Percentiles rank a stretch among this genome's conserved stretches.
phyloP scores from a whole-genome alignment of 176 grass and related monocot species.

The Musa itinerans region DNA sequence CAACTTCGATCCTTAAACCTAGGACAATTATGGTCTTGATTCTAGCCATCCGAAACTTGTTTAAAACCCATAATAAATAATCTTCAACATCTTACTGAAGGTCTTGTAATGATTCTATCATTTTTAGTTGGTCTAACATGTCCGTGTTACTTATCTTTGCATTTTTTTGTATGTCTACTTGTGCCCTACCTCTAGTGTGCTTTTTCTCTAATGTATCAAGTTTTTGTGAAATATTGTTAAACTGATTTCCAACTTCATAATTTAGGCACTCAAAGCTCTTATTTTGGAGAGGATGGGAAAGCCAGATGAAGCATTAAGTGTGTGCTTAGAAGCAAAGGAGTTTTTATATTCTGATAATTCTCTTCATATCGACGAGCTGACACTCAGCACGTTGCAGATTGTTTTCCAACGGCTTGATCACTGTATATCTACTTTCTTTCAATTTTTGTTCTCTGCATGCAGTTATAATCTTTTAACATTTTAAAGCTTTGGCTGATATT shows the following conservation, averaged over 20 bases:
- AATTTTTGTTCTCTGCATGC: constrained; percentile 10
- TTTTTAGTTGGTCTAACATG: too few relatives aligned
- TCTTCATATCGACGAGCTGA: constrained; percentile 87
- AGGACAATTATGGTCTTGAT: too few relatives aligned
- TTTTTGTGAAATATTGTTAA: not conserved
- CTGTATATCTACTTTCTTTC: constrained; percentile 36
- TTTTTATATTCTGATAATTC: constrained; percentile 55
- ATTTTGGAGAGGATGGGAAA: constrained; percentile 97
- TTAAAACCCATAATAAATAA: too few relatives aligned
- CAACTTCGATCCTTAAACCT: too few relatives aligned
- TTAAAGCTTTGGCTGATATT: constrained; percentile 16
- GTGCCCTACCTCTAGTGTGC: too few relatives aligned
- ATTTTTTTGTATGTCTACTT: too few relatives aligned
- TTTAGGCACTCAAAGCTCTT: constrained; percentile 90
- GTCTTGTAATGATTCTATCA: too few relatives aligned
- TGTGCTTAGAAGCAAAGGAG: constrained; percentile 73
- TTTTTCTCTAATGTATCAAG: not conserved
- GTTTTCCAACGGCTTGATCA: constrained; percentile 83
- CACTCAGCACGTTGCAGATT: constrained; percentile 94
- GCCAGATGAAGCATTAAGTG: constrained; percentile 65
- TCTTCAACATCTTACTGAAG: too few relatives aligned
- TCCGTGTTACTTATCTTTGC: too few relatives aligned
- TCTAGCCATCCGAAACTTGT: too few relatives aligned
- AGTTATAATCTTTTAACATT: constrained; percentile 16
- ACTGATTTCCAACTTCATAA: not conserved